These are phyloP conservation scores for Lindgomyces ingoldianus DNA, from an alignment of 495 filamentous ascomycete species.

Conservation along the genomic window DNA sequence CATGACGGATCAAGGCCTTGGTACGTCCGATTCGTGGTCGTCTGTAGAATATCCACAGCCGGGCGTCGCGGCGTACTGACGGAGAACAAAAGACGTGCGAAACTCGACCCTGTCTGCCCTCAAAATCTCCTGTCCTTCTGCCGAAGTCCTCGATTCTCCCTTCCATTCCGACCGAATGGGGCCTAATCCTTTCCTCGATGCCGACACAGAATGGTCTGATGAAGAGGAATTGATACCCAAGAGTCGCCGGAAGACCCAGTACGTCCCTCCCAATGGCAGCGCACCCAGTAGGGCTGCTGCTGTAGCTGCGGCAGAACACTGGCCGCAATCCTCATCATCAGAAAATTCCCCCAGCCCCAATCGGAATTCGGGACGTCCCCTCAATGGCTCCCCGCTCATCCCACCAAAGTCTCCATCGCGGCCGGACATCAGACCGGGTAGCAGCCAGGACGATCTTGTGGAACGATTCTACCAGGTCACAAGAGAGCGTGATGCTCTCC, in stretches of 20 bases:
- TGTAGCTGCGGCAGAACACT: constrained; percentile 3
- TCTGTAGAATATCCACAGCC: background rate
- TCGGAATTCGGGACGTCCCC: constrained; percentile 1
- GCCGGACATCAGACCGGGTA: constrained; percentile 24
- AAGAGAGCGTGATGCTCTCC: constrained; percentile 33
- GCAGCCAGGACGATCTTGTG: constrained; percentile 36
- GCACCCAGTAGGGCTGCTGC: background rate
- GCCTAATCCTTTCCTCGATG: constrained; percentile 28
- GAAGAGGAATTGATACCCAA: constrained; percentile 38
- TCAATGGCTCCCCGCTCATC: constrained; percentile 24
- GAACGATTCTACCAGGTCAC: constrained; percentile 35
- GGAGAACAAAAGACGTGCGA: constrained; percentile 25
- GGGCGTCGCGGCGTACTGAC: background rate
- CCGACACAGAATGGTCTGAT: constrained; percentile 31
- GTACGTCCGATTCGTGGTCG: constrained; percentile 6
- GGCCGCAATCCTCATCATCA: constrained; percentile 19
- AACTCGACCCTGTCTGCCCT: constrained; percentile 32
- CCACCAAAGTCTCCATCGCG: constrained; percentile 36
- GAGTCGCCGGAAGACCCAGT: constrained; percentile 14
- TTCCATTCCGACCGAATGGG: background rate
- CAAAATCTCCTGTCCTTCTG: constrained; percentile 35
- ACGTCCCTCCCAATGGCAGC: constrained; percentile 15
- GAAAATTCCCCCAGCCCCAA: constrained; percentile 10
- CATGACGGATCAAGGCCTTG: constrained; percentile 24
- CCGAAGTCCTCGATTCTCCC: constrained; percentile 28